Evolutionary conservation across 495 filamentous ascomycete genomes (phyloP).

Genomic region (Recurvomyces mirabilis): DNA sequence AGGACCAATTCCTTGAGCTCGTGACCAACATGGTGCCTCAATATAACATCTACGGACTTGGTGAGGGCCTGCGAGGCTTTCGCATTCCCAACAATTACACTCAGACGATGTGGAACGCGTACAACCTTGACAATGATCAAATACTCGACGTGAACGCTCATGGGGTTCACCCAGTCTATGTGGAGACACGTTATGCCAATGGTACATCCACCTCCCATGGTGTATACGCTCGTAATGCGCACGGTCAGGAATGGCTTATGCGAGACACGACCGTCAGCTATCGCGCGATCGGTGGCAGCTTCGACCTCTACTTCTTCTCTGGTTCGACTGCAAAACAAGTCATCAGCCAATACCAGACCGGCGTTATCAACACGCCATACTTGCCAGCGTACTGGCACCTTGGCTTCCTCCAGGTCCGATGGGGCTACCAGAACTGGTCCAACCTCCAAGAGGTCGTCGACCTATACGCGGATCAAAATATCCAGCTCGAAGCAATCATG

Average conservation of each 20-base stretch:
- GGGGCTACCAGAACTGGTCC: slow-evolving; percentile 16
- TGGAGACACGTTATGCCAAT: slow-evolving; percentile 20
- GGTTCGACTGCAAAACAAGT: slow-evolving; percentile 17
- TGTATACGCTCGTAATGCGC: slow-evolving; percentile 22
- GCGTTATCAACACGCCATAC: slow-evolving; percentile 12
- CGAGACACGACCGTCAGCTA: slow-evolving; percentile 14
- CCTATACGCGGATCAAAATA: slow-evolving; percentile 14
- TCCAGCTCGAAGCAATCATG: slow-evolving; percentile 17
- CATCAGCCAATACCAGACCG: slow-evolving; percentile 16
- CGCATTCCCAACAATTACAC: slow-evolving; percentile 17
- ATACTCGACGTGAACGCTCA: slow-evolving; percentile 49
- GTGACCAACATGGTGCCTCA: slow-evolving; percentile 18
- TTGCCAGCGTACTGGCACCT: slow-evolving; percentile 18
- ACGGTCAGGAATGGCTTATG: slow-evolving; percentile 24
- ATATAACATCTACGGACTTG: slow-evolving; percentile 19
- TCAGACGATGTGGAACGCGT: slow-evolving; percentile 19
- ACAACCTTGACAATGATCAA: slow-evolving; percentile 70
- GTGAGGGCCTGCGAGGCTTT: slow-evolving; percentile 47
- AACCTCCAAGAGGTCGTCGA: slow-evolving; percentile 19
- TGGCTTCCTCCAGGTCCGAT: slow-evolving; percentile 15
- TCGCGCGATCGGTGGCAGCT: slow-evolving; percentile 21
- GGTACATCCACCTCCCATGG: slow-evolving; percentile 13
- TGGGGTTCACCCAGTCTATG: slow-evolving; percentile 19
- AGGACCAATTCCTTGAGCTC: slow-evolving; percentile 21
- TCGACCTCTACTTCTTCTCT: slow-evolving; percentile 23